These are phyloP conservation scores for Drosera capensis DNA, from an alignment of 148 eudicot species.

Conservation along the genomic window DNA sequence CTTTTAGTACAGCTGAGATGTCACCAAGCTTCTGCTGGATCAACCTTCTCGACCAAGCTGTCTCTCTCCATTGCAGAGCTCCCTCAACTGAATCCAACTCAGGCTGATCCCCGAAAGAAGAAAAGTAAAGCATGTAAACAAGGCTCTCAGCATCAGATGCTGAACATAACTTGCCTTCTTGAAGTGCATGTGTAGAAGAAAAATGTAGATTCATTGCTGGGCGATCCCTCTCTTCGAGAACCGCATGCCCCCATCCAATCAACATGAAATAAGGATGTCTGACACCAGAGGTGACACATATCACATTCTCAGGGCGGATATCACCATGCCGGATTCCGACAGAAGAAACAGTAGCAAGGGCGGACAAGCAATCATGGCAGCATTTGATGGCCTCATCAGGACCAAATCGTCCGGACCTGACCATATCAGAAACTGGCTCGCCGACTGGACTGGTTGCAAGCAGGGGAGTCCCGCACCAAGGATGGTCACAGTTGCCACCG, in stretches of 20 bases:
- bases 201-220: slow-evolving; percentile 83
- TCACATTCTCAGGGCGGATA: slow-evolving; percentile 78
- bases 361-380: slow-evolving; percentile 89
- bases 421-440: slow-evolving; percentile 46
- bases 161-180: slow-evolving; percentile 80
- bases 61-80: slow-evolving; percentile 84
- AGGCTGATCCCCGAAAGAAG: slow-evolving; percentile 58
- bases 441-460: slow-evolving; percentile 80
- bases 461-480: slow-evolving; percentile 83
- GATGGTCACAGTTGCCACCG: slow-evolving; percentile 52
- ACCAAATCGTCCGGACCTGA: slow-evolving; percentile 35
- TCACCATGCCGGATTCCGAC: slow-evolving; percentile 84
- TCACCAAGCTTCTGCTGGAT: slow-evolving; percentile 93
- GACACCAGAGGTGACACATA: slow-evolving; percentile 35
- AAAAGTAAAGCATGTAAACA: slow-evolving; percentile 78
- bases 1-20: slow-evolving; percentile 82
- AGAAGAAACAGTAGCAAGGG: slow-evolving; percentile 42
- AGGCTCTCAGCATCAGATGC: slow-evolving; percentile 96
- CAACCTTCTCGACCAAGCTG: slow-evolving; percentile 73
- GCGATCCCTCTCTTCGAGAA: slow-evolving; percentile 85
- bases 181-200: slow-evolving; percentile 84
- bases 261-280: slow-evolving; percentile 48
- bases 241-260: slow-evolving; percentile 89
- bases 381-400: slow-evolving; percentile 66
- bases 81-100: slow-evolving; percentile 88